Evolutionary conservation across 163 green algal genomes (phyloP).

Genomic region (Chlamydomonas reinhardtii): DNA sequence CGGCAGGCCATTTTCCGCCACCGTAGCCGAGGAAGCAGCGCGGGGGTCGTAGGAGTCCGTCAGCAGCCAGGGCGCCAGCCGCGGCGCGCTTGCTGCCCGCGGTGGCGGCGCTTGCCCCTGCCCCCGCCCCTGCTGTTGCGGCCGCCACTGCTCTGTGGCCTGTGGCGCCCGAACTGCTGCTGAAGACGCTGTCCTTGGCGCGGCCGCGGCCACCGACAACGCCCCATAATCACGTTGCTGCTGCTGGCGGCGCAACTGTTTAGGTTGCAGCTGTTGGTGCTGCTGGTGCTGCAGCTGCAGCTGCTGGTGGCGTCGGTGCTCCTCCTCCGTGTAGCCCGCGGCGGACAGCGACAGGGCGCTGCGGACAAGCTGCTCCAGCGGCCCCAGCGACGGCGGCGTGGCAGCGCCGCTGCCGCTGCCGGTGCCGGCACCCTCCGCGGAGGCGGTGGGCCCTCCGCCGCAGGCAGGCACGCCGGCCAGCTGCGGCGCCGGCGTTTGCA

Average conservation of each 20-base stretch:
- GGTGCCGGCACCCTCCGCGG: too few species aligned
- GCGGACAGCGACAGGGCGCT: neutral
- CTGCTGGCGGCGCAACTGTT: neutral
- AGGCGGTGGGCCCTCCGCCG: too few species aligned
- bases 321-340: neutral
- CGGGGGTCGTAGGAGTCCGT: neutral
- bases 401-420: too few species aligned
- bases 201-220: too few species aligned
- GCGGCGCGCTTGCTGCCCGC: neutral
- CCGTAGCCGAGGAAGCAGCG: too few species aligned
- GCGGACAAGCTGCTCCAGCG: neutral
- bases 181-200: neutral
- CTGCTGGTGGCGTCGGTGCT: neutral
- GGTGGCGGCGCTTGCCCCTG: neutral
- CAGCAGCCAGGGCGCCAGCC: conserved; percentile 28
- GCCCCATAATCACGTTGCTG: neutral
- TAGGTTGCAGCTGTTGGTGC: neutral
- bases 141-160: too few species aligned
- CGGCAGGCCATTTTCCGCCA: neutral
- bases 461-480: too few species aligned
- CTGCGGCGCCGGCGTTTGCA: too few species aligned
- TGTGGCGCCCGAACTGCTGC: too few species aligned
- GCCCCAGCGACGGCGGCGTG: neutral
- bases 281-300: neutral
- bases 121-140: neutral